phyloP scores from a whole-genome alignment of 2,329 filamentous ascomycete species.

The Hirsutella rhossiliensis region DNA sequence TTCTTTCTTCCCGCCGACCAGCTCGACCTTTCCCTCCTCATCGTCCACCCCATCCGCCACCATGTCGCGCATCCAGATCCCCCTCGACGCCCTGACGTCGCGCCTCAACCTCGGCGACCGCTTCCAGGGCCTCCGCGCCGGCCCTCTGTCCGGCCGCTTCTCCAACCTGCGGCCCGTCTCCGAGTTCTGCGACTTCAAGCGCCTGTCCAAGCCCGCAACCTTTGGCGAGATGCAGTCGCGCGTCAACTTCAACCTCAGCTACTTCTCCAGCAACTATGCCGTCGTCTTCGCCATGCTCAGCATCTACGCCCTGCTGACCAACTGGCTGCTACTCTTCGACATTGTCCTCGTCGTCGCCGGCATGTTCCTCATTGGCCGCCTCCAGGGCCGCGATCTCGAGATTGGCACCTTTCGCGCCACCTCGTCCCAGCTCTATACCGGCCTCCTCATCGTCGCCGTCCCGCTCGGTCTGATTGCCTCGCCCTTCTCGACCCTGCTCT shows the following conservation, averaged over 20 bases:
- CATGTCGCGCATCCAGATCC: constrained; percentile 88
- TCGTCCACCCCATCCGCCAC: constrained; percentile 7
- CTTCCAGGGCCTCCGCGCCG: constrained; percentile 71
- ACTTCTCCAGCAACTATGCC: constrained; percentile 98
- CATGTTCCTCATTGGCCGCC: constrained; percentile 83
- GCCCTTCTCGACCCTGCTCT: constrained; percentile 74
- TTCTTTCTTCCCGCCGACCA: too few species aligned
- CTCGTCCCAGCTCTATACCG: constrained; percentile 88
- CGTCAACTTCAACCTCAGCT: constrained; percentile 91
- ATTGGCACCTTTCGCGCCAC: constrained; percentile 73
- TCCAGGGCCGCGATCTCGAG: constrained; percentile 79
- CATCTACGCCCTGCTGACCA: constrained; percentile 89
- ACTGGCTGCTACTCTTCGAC: constrained; percentile 77
- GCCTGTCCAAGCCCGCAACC: constrained; percentile 84
- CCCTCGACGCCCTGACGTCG: constrained; percentile 81
- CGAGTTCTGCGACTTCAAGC: constrained; percentile 95
- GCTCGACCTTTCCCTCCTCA: background rate
- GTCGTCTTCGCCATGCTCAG: constrained; percentile 88
- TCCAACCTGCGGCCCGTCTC: constrained; percentile 82
- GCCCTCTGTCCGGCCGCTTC: constrained; percentile 71
- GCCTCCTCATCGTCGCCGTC: constrained; percentile 68
- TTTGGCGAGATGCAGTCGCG: constrained; percentile 83
- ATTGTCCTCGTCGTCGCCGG: constrained; percentile 78
- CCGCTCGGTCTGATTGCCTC: constrained; percentile 78
- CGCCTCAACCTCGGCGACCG: constrained; percentile 77